phyloP scores from a whole-genome alignment of 2,329 filamentous ascomycete genomes.

The Alternaria rosae region DNA sequence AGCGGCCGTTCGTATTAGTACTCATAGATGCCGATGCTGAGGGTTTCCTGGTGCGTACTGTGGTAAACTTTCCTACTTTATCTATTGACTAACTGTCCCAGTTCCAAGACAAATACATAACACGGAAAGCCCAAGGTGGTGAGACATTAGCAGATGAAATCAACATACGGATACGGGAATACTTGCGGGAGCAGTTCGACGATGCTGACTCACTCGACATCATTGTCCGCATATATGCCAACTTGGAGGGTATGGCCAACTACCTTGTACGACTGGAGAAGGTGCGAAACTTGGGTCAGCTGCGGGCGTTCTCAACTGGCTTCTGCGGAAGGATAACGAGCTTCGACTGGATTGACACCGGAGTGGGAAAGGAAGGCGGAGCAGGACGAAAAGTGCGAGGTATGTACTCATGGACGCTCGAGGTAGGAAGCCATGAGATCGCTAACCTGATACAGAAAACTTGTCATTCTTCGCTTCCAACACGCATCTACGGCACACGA shows the following conservation, averaged over 20 bases:
- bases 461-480: constrained; percentile 46
- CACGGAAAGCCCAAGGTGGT: constrained; percentile 45
- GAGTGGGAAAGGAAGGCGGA: constrained; percentile 47
- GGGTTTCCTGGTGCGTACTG: constrained; percentile 41
- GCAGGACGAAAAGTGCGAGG: constrained; percentile 46
- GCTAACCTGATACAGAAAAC: constrained; percentile 37
- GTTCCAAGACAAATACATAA: constrained; percentile 50
- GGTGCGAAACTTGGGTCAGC: constrained; percentile 45
- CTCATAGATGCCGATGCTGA: constrained; percentile 50
- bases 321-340: constrained; percentile 47
- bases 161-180: constrained; percentile 43
- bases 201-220: constrained; percentile 47
- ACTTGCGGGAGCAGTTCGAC: constrained; percentile 44
- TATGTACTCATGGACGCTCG: constrained; percentile 9
- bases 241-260: constrained; percentile 49
- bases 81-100: too few relatives aligned
- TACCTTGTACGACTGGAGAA: constrained; percentile 46
- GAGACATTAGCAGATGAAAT: constrained; percentile 47
- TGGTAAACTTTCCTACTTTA: neutral
- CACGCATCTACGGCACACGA: constrained; percentile 45
- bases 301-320: constrained; percentile 46
- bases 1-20: constrained; percentile 46
- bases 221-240: constrained; percentile 46
- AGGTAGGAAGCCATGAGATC: neutral
- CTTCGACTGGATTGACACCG: constrained; percentile 49